Conservation (phyloP, 164 flowering plant species). For the Taxillus chinensis region DNA sequence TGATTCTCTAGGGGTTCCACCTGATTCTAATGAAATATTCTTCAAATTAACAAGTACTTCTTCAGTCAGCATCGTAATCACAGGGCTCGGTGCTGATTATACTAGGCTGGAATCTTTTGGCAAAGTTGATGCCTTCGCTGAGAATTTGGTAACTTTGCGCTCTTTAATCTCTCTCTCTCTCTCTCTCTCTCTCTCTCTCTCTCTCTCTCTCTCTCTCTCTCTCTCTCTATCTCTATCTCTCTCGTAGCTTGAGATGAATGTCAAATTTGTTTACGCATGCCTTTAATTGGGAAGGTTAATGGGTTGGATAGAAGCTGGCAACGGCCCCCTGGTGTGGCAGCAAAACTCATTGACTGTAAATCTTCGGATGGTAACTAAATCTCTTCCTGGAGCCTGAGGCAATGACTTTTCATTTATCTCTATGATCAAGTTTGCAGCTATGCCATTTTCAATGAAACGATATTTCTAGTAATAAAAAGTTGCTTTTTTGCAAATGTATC, state of each 20-base stretch:
- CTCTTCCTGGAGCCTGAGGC: neutral
- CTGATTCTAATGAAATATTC: neutral
- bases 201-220: too few species aligned
- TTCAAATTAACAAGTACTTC: conserved; percentile 8
- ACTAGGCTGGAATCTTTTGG: conserved; percentile 93
- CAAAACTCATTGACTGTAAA: conserved; percentile 66
- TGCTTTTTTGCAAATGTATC: too few species aligned
- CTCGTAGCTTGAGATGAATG: neutral
- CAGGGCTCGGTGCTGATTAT: conserved; percentile 85
- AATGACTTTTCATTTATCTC: neutral
- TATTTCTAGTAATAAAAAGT: too few species aligned
- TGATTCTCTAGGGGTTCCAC: conserved; percentile 3
- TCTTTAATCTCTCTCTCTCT: neutral
- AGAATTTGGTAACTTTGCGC: conserved; percentile 48
- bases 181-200: too few species aligned
- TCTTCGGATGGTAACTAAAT: conserved; percentile 50
- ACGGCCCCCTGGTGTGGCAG: conserved; percentile 83
- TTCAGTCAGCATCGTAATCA: conserved; percentile 79
- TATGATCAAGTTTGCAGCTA: too few species aligned
- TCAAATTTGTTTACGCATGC: neutral
- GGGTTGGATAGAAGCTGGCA: conserved; percentile 98
- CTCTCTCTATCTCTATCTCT: too few species aligned
- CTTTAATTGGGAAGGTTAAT: conserved; percentile 36
- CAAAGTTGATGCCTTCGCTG: conserved; percentile 84
- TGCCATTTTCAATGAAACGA: too few species aligned